phyloP scores from a whole-genome alignment of 2,329 filamentous ascomycete genomes.

The Clarireedia hainanense region DNA sequence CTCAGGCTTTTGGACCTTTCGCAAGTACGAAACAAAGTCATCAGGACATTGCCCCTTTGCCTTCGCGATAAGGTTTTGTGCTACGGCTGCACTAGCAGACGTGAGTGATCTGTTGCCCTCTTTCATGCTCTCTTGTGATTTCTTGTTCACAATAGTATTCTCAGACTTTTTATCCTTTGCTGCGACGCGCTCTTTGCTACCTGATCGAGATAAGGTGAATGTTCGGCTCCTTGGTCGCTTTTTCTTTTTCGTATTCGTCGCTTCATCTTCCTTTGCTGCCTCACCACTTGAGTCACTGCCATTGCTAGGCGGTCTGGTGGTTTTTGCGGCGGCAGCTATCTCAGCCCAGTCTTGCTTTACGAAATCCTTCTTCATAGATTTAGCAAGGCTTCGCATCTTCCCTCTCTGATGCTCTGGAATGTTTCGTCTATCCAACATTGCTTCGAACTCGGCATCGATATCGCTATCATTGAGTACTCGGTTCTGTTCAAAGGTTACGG shows the following conservation, averaged over 20 bases:
- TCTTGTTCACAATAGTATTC: conserved; percentile 54
- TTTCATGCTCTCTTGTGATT: conserved; percentile 63
- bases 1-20: conserved; percentile 73
- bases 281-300: conserved; percentile 31
- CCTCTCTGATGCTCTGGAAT: conserved; percentile 90
- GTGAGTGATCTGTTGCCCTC: conserved; percentile 50
- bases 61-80: conserved; percentile 54
- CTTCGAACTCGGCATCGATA: conserved; percentile 51
- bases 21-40: conserved; percentile 81
- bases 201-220: conserved; percentile 47
- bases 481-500: conserved; percentile 6
- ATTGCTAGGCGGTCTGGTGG: conserved; percentile 37
- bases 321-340: conserved; percentile 43
- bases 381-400: conserved; percentile 85
- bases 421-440: conserved; percentile 73
- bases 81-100: conserved; percentile 46
- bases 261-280: conserved; percentile 30
- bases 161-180: conserved; percentile 66
- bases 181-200: conserved; percentile 49
- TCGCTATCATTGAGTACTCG: conserved; percentile 40
- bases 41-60: conserved; percentile 67
- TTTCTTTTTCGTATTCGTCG: conserved; percentile 35
- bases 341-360: conserved; percentile 81
- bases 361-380: conserved; percentile 91
- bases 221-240: conserved; percentile 63